Conservation (phyloP, 768 basidiomycete genomes). For the Cystofilobasidium capitatum region DNA sequence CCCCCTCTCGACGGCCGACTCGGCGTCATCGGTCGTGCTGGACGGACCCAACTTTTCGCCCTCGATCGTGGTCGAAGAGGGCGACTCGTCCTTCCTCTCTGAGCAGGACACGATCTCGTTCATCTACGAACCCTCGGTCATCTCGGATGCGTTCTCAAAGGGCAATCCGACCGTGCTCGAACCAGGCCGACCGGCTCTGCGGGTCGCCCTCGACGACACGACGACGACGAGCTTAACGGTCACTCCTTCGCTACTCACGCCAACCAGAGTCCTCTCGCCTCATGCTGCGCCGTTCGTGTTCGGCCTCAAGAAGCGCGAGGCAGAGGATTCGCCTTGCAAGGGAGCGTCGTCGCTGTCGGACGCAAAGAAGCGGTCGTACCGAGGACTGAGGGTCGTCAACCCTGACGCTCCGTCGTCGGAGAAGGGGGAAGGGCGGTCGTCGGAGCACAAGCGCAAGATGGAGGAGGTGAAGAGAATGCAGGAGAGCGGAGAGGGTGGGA, state of each 20-base stretch:
- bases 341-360: too few species aligned
- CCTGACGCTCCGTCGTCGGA: not conserved
- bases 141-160: constrained; percentile 21
- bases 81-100: not conserved
- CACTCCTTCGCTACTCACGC: not conserved
- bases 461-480: not conserved
- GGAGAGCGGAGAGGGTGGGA: not conserved
- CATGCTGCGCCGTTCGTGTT: constrained; percentile 14
- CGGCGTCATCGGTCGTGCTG: not conserved
- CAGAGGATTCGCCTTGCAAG: too few species aligned
- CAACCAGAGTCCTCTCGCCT: constrained; percentile 12
- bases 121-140: constrained; percentile 14
- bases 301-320: not conserved
- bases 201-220: too few species aligned
- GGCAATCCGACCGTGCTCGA: too few species aligned
- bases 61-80: not conserved
- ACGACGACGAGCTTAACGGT: too few species aligned
- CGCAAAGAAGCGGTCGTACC: not conserved
- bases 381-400: not conserved
- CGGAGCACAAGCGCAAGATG: constrained; percentile 4
- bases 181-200: too few species aligned
- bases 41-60: constrained; percentile 3
- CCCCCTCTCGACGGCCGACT: not conserved
- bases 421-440: not conserved
- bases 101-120: constrained; percentile 16